Base-by-base conservation (phyloP, 805 yeast species). In the Lipomyces yamadae region DNA sequence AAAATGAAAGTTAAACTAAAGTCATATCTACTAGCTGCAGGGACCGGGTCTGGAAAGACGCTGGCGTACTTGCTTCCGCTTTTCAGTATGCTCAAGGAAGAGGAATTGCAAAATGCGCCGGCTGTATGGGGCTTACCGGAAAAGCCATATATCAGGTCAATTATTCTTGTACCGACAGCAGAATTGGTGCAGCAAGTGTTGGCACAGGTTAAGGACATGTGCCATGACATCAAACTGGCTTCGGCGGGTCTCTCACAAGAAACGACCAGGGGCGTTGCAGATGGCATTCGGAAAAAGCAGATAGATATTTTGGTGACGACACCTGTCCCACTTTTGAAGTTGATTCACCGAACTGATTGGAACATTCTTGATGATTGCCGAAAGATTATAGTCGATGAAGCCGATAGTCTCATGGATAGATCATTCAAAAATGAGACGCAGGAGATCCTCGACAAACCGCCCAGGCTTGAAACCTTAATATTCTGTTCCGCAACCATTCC, bases 1-100 rank as follows among this genome's bases (percentile, higher is more conserved):
- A 70, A 72, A 72, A 74, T 53, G 65, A 73, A 29, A 77, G 76
- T 6, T 78, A 81, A 66, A 73, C 87, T 59, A 86, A 87, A 70
- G 83, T 48, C 88, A 0, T 91, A 86, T 80, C 86, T 95, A 1
- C 77, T 94, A 63, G 98, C 98, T 0, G 97, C 98, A 2, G 98
- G 95, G 76, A 94, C 99, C 0, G 99, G 99, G 0, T 89, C 97
- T 0, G 99, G 99, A 7, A 94, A 94, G 75, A 94, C 99, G 0
- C 87, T 97, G 87, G 92, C 98, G 0, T 94, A 93, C 74, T 75
- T 95, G 67, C 86, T 90, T 0, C 93, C 97, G 0, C 69, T 94
- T 45, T 70, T 93, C 50, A 89, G 91, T 58, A 86, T 85, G 69
- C 77, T 93, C 69, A 84, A 86, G 67, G 87, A 88, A 65, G 86